Evolutionary conservation across 257 asterid genomes (phyloP).

Genomic region (Craterostigma plantagineum): DNA sequence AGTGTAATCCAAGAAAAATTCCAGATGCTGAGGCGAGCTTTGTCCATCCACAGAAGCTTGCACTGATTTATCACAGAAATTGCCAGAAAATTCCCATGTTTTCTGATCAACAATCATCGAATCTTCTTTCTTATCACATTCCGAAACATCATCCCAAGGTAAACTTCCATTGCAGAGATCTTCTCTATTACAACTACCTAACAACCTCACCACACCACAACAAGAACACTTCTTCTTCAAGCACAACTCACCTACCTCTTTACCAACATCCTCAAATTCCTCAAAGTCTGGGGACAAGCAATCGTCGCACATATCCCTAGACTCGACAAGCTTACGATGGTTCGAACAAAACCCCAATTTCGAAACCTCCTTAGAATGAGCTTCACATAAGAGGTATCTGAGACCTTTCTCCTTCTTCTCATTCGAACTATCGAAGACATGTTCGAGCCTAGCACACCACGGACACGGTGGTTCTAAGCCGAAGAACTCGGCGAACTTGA

Average conservation of each 20-base stretch:
- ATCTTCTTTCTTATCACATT: slow-evolving; percentile 20
- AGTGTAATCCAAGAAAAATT: slow-evolving; percentile 49
- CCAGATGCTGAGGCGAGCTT: slow-evolving; percentile 51
- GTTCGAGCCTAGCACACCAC: slow-evolving; percentile 75
- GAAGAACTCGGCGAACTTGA: slow-evolving; percentile 51
- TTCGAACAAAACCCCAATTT: slow-evolving; percentile 40
- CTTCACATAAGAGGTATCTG: slow-evolving; percentile 62
- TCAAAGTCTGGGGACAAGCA: slow-evolving; percentile 42
- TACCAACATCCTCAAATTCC: slow-evolving; percentile 18
- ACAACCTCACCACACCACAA: slow-evolving; percentile 24
- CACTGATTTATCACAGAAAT: slow-evolving; percentile 27
- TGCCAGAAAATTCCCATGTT: slow-evolving; percentile 11
- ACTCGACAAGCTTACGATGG: slow-evolving; percentile 49
- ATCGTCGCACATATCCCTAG: slow-evolving; percentile 56
- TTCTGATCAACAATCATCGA: slow-evolving; percentile 10
- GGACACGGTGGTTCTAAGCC: slow-evolving; percentile 77
- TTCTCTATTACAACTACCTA: neutral
- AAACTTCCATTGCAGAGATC: slow-evolving; percentile 20
- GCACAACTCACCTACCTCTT: slow-evolving; percentile 27
- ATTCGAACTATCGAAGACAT: slow-evolving; percentile 31
- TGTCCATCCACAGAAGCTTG: slow-evolving; percentile 39
- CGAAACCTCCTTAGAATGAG: slow-evolving; percentile 56
- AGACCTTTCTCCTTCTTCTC: slow-evolving; percentile 17
- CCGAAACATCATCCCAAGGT: slow-evolving; percentile 68
- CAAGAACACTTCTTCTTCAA: slow-evolving; percentile 61